phyloP scores from a whole-genome alignment of 257 asterid species.

The Ligustrum vulgare region DNA sequence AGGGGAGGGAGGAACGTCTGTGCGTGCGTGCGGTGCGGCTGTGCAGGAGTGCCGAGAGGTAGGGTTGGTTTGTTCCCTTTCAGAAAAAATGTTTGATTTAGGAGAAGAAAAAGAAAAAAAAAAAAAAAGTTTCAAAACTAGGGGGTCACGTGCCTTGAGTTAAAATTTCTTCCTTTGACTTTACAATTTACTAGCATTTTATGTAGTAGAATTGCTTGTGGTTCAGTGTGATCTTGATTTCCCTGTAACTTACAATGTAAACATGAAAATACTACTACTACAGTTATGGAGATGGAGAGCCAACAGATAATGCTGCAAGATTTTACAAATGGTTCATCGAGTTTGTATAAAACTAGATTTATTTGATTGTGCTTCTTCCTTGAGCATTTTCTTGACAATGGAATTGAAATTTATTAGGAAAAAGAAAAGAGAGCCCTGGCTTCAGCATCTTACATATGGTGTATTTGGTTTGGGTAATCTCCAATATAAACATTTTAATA shows the following conservation, averaged over 20 bases:
- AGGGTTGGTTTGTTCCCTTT: too few relatives aligned
- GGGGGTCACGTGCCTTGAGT: too few relatives aligned
- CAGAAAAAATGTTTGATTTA: too few relatives aligned
- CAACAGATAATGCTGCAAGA: conserved; percentile 88
- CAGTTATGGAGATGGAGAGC: conserved; percentile 91
- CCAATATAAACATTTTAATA: conserved; percentile 83
- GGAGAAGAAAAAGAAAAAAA: too few relatives aligned
- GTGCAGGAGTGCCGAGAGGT: too few relatives aligned
- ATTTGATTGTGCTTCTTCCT: conserved; percentile 4
- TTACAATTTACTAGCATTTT: neutral
- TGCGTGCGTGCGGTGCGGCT: too few relatives aligned
- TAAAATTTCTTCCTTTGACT: conserved; percentile 11
- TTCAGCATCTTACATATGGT: conserved; percentile 63
- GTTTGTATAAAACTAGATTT: conserved; percentile 31
- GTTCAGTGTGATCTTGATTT: conserved; percentile 5
- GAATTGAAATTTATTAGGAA: conserved; percentile 32
- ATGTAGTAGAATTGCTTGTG: neutral
- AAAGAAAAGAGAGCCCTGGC: conserved; percentile 63
- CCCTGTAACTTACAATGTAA: conserved; percentile 24
- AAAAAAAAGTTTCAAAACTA: too few relatives aligned
- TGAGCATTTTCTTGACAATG: conserved; percentile 8
- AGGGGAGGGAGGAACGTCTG: too few relatives aligned
- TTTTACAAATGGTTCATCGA: conserved; percentile 78
- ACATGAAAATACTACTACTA: conserved; percentile 25
- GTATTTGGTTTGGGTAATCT: conserved; percentile 83